Evolutionary conservation across 768 basidiomycete species (phyloP).

Genomic region (Suillus paluster): DNA sequence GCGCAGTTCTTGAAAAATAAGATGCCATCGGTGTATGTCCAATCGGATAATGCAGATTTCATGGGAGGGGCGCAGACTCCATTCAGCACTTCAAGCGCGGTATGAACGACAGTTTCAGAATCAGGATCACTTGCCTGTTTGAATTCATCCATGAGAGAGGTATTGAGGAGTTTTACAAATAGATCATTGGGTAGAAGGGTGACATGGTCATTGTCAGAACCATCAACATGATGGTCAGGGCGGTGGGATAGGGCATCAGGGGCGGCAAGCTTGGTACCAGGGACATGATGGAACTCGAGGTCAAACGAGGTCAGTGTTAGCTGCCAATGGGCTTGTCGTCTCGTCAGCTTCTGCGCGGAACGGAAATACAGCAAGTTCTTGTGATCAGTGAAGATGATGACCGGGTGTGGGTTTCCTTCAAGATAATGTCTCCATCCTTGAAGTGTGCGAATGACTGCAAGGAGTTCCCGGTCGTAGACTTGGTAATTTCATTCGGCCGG

Average conservation of each 20-base stretch:
- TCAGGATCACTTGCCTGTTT: not conserved
- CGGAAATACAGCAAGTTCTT: not conserved
- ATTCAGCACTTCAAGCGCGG: not conserved
- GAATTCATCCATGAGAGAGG: too few species aligned
- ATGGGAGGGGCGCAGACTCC: too few species aligned
- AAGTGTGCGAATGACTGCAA: slow-evolving; percentile 32
- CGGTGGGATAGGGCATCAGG: too few species aligned
- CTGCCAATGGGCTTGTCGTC: slow-evolving; percentile 1
- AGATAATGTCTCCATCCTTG: slow-evolving; percentile 20
- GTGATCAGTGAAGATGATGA: too few species aligned
- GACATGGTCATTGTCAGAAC: not conserved
- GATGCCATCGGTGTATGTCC: too few species aligned
- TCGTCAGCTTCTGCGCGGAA: not conserved
- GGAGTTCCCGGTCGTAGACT: slow-evolving; percentile 33
- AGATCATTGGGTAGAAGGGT: slow-evolving; percentile 8
- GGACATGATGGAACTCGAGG: not conserved
- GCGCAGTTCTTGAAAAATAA: too few species aligned
- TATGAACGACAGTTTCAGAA: not conserved
- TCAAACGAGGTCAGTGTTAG: not conserved
- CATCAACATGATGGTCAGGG: not conserved
- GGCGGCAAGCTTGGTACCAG: not conserved
- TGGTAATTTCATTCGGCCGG: too few species aligned
- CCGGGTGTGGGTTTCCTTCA: too few species aligned
- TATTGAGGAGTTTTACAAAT: too few species aligned
- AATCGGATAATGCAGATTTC: too few species aligned